Percentiles rank a stretch among this genome's conserved stretches.
Evolutionary conservation across 805 yeast genomes (phyloP).

Genomic region (Kregervanrija fluxuum): DNA sequence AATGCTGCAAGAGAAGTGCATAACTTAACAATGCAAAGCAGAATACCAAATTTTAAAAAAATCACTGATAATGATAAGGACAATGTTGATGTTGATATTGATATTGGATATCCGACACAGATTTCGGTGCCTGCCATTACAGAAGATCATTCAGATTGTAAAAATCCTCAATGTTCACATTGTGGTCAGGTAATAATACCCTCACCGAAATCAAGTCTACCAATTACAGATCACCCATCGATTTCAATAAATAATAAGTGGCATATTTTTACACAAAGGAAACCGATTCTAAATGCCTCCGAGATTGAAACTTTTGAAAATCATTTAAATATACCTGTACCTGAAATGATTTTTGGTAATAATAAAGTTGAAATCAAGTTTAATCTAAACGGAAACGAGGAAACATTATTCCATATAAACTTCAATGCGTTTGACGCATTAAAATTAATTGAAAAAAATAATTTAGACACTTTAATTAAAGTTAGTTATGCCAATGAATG

Average conservation of each 20-base stretch:
- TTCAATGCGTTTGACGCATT: slow-evolving; percentile 79
- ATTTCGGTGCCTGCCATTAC: slow-evolving; percentile 14
- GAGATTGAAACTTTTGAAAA: slow-evolving; percentile 67
- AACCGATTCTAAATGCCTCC: slow-evolving; percentile 66
- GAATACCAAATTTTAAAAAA: slow-evolving; percentile 1
- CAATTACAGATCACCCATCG: slow-evolving; percentile 60
- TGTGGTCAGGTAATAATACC: slow-evolving; percentile 78
- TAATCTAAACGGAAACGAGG: slow-evolving; percentile 16
- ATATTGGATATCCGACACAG: neutral
- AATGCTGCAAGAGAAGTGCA: slow-evolving; percentile 61
- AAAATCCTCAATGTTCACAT: slow-evolving; percentile 39
- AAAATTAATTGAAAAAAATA: slow-evolving; percentile 44
- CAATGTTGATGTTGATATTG: too few relatives aligned
- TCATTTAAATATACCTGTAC: slow-evolving; percentile 70
- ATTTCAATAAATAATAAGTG: slow-evolving; percentile 58
- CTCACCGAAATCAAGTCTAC: slow-evolving; percentile 59
- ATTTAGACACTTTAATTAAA: slow-evolving; percentile 35
- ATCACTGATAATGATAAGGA: too few relatives aligned
- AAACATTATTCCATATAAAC: slow-evolving; percentile 31
- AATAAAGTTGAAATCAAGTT: slow-evolving; percentile 45
- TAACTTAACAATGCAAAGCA: slow-evolving; percentile 33
- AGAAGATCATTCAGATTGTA: slow-evolving; percentile 13
- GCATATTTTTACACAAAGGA: slow-evolving; percentile 65
- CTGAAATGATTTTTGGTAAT: slow-evolving; percentile 96
- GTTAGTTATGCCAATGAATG: slow-evolving; percentile 88